Conservation (phyloP, 345 rosid genomes). For the Salix brachista region DNA sequence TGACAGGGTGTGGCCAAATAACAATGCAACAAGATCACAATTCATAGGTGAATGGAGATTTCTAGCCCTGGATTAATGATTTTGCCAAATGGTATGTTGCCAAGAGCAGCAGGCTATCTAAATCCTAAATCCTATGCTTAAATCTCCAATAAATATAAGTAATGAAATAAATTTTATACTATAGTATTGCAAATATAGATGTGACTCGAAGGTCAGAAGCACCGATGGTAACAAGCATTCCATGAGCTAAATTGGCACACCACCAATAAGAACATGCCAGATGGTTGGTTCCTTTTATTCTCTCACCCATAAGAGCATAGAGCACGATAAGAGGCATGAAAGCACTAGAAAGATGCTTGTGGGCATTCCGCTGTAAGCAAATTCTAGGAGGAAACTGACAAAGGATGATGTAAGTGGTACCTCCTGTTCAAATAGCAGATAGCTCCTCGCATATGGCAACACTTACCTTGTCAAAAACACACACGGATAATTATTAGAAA, state of each 20-base stretch:
- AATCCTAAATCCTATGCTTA: neutral
- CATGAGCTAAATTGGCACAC: neutral
- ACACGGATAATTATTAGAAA: too few relatives aligned
- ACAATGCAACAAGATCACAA: neutral
- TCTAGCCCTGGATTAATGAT: neutral
- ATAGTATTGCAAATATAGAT: neutral
- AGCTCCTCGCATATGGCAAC: too few relatives aligned
- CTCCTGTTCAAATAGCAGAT: too few relatives aligned
- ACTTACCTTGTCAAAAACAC: too few relatives aligned
- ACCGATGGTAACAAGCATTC: constrained; percentile 2
- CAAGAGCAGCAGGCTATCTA: neutral
- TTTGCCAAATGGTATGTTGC: neutral
- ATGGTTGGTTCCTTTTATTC: too few relatives aligned
- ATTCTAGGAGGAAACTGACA: too few relatives aligned
- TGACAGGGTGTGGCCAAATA: neutral
- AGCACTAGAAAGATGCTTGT: too few relatives aligned
- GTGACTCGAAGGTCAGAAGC: constrained; percentile 1
- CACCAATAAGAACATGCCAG: too few relatives aligned
- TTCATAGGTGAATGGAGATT: neutral
- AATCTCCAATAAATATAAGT: neutral
- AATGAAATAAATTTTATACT: neutral
- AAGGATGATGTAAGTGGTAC: too few relatives aligned
- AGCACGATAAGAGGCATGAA: too few relatives aligned
- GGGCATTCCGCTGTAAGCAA: too few relatives aligned
- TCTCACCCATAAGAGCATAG: too few relatives aligned